phyloP scores from a whole-genome alignment of 371 early-diverging fungal genomes.

The Apophysomyces variabilis region DNA sequence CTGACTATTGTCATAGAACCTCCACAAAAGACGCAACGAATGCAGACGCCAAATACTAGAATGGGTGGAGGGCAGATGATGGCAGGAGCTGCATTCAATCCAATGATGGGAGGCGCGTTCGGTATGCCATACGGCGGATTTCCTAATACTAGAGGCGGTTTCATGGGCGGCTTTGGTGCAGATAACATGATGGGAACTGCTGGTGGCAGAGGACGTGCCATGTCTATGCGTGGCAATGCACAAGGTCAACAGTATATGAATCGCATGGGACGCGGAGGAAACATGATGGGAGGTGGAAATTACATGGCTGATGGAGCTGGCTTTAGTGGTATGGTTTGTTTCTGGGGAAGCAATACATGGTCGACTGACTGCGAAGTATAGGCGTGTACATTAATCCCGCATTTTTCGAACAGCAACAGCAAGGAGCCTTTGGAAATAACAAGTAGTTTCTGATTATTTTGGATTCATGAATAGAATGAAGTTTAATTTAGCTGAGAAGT shows the following conservation, averaged over 20 bases:
- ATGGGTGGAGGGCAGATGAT: conserved; percentile 21
- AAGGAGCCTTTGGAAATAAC: conserved; percentile 8
- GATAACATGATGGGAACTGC: conserved; percentile 38
- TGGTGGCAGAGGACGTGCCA: conserved; percentile 26
- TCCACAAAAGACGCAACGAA: conserved; percentile 32
- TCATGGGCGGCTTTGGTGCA: conserved; percentile 35
- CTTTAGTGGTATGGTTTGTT: conserved; percentile 24
- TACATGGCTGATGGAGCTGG: conserved; percentile 29
- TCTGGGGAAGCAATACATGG: not conserved
- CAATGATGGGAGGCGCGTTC: conserved; percentile 35
- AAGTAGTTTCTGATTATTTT: not conserved
- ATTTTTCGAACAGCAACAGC: conserved; percentile 50
- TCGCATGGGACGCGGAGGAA: conserved; percentile 33
- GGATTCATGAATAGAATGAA: too few relatives aligned
- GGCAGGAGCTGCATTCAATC: conserved; percentile 26
- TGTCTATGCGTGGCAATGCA: conserved; percentile 28
- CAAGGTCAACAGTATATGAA: conserved; percentile 27
- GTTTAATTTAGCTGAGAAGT: too few relatives aligned
- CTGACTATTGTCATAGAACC: conserved; percentile 25
- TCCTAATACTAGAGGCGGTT: conserved; percentile 38
- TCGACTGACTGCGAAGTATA: not conserved
- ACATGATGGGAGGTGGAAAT: conserved; percentile 34
- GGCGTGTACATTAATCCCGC: conserved; percentile 59
- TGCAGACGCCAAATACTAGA: conserved; percentile 25
- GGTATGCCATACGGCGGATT: conserved; percentile 32